A percentile compares a stretch with the other conserved stretches of the same genome.
phyloP scores from a whole-genome alignment of 176 grass and related monocot species.

The Tillandsia leiboldiana region DNA sequence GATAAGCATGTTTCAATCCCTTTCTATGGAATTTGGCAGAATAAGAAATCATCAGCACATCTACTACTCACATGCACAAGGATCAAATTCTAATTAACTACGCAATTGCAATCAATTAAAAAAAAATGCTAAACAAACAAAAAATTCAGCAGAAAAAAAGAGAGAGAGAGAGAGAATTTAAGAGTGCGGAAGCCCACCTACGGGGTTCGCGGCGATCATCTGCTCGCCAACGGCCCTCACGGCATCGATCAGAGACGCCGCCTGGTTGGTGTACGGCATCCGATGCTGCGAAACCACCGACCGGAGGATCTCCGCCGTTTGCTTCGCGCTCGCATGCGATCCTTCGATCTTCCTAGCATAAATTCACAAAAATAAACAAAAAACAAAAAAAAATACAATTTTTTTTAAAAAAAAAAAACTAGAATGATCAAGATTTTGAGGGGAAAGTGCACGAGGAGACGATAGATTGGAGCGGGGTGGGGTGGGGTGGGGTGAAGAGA shows the following conservation, averaged over 20 bases:
- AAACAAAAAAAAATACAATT: not conserved
- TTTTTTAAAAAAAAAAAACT: not conserved
- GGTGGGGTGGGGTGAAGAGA: not conserved
- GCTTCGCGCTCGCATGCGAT: constrained; percentile 68
- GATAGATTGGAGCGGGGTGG: no score
- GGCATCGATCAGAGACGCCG: constrained; percentile 48
- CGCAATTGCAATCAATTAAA: not conserved
- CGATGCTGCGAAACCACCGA: constrained; percentile 78
- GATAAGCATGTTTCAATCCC: no score
- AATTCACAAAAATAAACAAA: not conserved
- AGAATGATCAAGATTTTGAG: not conserved
- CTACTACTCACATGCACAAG: not conserved
- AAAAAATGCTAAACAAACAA: not conserved
- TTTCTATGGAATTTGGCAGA: no score
- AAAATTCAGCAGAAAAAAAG: not conserved
- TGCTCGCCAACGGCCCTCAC: constrained; percentile 73
- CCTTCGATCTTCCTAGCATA: constrained; percentile 67
- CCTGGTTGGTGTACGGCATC: constrained; percentile 64
- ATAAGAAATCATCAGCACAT: no score
- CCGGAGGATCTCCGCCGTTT: constrained; percentile 80
- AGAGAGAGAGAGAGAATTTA: not conserved
- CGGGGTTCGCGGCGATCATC: constrained; percentile 72
- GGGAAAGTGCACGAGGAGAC: not conserved
- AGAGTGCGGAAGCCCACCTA: constrained; percentile 25
- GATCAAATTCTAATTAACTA: not conserved